Base-by-base conservation (phyloP, 2,329 filamentous ascomycete genomes). In the Bipolaris gigantea region DNA sequence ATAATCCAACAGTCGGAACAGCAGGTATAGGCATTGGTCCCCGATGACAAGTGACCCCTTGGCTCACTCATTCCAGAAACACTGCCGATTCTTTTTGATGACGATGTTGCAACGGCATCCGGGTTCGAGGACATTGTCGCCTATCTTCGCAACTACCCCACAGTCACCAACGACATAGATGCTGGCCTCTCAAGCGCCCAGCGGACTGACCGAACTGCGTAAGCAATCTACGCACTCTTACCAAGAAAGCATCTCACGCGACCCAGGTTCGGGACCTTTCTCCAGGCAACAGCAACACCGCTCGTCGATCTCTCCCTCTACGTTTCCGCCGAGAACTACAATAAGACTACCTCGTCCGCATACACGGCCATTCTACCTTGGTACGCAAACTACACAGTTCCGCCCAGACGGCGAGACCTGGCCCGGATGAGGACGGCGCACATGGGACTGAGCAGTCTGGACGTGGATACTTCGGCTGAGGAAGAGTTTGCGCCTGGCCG, bases 291-390 rank as follows among this genome's bases (percentile, higher is more conserved):
- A 54, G 90, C 88, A n/a, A 85, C 87, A 45, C 85, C 88, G 30
- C 83, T 97, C 56, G 74, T 97, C 65, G 89, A 95, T 65, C 85
- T 97, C 53, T 92, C 87, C 47, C 87, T 97, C 64, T 97, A 95
- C 74, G 89, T 94, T 59, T 94, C 92, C 30, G 90, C 88, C 53
- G 85, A 91, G 60, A 97, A 97, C 78, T 99, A 94, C 83, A 81
- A 86, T 50, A 79, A 82, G 39, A 78, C 83, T 44, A 96, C 92
- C 4, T 86, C 91, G 15, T 89, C 91, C 2, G 88, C 90, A 34
- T 96, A 92, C 76, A 90, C 87, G 61, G 78, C 80, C 5, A 83
- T 97, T 52, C 84, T 97, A 35, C 85, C 89, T 36, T 96, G 94
- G 80, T 92, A 94, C 16, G 82, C 92, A 58, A 92, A 92, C 65